These are phyloP conservation scores for Aspergillaceae sp. DNA, from an alignment of 2,329 filamentous ascomycete genomes.

Conservation along the genomic window DNA sequence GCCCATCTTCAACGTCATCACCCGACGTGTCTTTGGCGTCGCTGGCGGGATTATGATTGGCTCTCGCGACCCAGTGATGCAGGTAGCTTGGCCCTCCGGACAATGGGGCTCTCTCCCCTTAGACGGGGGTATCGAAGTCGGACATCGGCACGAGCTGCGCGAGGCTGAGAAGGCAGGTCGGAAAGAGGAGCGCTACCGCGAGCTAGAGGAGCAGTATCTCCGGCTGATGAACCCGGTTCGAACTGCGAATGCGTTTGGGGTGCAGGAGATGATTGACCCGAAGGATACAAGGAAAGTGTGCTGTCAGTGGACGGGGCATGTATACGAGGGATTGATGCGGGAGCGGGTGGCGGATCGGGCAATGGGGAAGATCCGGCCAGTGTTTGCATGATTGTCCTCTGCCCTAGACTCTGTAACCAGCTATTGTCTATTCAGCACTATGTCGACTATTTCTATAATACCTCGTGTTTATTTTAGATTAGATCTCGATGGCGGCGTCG, in stretches of 20 bases:
- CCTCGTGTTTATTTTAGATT: background rate
- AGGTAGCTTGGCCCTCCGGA: slow-evolving; percentile 56
- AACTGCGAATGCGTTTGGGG: slow-evolving; percentile 55
- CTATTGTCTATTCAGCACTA: no score
- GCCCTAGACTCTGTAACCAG: no score
- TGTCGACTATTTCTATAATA: no score
- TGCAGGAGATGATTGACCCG: slow-evolving; percentile 59
- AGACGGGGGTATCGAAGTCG: slow-evolving; percentile 57
- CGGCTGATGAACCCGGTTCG: slow-evolving; percentile 57
- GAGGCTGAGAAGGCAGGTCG: slow-evolving; percentile 45
- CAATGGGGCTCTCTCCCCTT: slow-evolving; percentile 56
- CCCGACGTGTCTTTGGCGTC: slow-evolving; percentile 54
- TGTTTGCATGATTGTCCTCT: slow-evolving; percentile 37
- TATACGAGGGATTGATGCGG: slow-evolving; percentile 47
- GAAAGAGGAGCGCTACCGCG: slow-evolving; percentile 45
- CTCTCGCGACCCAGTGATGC: slow-evolving; percentile 51
- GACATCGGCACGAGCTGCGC: slow-evolving; percentile 51
- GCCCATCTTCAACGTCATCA: slow-evolving; percentile 56
- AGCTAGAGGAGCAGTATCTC: slow-evolving; percentile 52
- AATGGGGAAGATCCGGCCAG: slow-evolving; percentile 35
- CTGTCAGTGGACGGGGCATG: slow-evolving; percentile 48
- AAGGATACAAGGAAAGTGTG: slow-evolving; percentile 49
- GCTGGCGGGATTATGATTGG: slow-evolving; percentile 58
- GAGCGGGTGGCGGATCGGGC: slow-evolving; percentile 39
- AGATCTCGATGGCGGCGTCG: background rate